Conservation (phyloP, 2,329 filamentous ascomycete genomes). For the Aspergillus eucalypticola region DNA sequence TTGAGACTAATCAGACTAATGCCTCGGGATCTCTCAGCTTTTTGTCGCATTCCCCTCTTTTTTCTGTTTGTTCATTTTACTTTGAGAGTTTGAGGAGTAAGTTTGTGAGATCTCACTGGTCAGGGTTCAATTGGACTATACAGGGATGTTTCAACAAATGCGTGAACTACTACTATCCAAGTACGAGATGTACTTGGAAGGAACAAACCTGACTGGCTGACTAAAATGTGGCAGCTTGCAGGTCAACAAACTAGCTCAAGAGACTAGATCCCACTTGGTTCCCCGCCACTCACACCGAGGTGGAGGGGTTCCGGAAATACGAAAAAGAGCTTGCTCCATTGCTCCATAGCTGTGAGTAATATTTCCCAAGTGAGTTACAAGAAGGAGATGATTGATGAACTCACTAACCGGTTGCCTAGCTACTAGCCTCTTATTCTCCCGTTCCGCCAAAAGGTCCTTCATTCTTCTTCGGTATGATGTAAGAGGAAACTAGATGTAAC, state of each 20-base stretch:
- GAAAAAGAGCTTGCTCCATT: not conserved
- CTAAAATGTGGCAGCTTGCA: not conserved
- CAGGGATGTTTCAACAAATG: too few relatives aligned
- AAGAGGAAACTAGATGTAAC: not conserved
- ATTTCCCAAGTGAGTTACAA: too few relatives aligned
- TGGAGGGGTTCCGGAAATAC: not conserved
- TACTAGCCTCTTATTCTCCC: not conserved
- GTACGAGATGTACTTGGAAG: too few relatives aligned
- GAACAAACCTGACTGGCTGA: not conserved
- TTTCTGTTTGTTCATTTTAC: too few relatives aligned
- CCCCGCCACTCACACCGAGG: not conserved
- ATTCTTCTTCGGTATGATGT: not conserved
- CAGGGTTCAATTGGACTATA: too few relatives aligned
- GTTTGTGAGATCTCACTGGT: too few relatives aligned
- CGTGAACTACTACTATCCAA: too few relatives aligned
- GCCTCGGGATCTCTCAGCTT: not conserved
- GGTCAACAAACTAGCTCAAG: not conserved
- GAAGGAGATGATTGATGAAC: too few relatives aligned
- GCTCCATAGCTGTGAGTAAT: not conserved
- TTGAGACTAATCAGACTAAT: not conserved
- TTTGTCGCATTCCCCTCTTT: not conserved
- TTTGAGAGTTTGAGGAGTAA: too few relatives aligned
- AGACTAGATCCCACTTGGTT: not conserved
- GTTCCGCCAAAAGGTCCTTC: not conserved
- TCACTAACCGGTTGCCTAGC: too few relatives aligned